phyloP scores from a whole-genome alignment of 148 eudicot genomes.

The Rhododendron henanense region DNA sequence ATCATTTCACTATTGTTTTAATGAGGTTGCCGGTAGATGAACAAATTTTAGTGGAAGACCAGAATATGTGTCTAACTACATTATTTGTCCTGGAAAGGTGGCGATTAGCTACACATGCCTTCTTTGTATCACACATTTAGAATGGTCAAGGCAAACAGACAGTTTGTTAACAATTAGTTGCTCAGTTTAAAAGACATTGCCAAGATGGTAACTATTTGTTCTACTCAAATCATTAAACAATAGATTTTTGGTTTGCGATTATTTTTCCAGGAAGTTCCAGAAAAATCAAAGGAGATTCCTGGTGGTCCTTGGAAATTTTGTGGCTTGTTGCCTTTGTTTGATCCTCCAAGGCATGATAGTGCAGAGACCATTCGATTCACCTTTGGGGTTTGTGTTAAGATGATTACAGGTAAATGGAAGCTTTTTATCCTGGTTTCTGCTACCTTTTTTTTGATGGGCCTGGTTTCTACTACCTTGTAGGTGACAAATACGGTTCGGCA shows the following conservation, averaged over 20 bases:
- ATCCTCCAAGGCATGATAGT: conserved; percentile 82
- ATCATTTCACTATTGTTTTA: not conserved
- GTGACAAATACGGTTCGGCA: not conserved
- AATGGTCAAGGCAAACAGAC: not conserved
- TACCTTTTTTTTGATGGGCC: not conserved
- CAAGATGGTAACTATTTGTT: not conserved
- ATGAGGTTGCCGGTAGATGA: not conserved
- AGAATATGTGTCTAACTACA: not conserved
- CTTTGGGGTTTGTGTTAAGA: conserved; percentile 77
- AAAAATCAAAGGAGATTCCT: conserved; percentile 43
- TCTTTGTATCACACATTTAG: not conserved
- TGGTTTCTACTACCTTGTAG: not conserved
- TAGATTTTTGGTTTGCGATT: conserved; percentile 9
- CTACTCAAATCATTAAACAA: not conserved
- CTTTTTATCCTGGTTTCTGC: not conserved
- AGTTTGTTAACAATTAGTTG: not conserved
- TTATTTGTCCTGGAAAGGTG: not conserved
- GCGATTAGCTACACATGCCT: not conserved
- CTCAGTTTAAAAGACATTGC: not conserved
- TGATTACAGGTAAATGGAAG: conserved; percentile 54
- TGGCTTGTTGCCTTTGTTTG: conserved; percentile 68
- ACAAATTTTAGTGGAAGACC: not conserved
- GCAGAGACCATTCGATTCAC: conserved; percentile 67
- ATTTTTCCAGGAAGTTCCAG: conserved; percentile 48
- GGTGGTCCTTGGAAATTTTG: conserved; percentile 70